These are phyloP conservation scores for Postia placenta DNA, from an alignment of 768 basidiomycete species.

Conservation along the genomic window DNA sequence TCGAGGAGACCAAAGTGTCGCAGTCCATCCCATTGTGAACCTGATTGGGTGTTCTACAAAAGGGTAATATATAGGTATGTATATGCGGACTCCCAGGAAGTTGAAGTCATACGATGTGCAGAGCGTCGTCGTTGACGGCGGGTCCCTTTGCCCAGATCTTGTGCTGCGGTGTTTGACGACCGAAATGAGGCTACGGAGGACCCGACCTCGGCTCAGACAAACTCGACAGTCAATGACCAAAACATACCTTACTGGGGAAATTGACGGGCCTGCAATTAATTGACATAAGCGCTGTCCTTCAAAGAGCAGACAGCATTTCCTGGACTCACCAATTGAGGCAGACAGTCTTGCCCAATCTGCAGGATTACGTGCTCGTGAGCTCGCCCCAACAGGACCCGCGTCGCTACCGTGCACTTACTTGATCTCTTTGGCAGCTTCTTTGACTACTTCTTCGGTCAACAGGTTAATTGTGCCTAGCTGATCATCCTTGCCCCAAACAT, in stretches of 20 bases:
- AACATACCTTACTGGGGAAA: conserved; percentile 52
- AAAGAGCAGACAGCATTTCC: neutral
- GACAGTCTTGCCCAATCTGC: conserved; percentile 46
- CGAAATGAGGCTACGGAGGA: conserved; percentile 44
- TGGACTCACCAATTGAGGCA: conserved; percentile 55
- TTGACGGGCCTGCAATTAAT: conserved; percentile 69
- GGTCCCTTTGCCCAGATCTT: conserved; percentile 29
- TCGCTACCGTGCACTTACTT: conserved; percentile 31
- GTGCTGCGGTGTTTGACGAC: conserved; percentile 47
- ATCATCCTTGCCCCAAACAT: conserved; percentile 59
- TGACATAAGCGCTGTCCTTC: too few species aligned
- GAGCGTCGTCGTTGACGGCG: conserved; percentile 21
- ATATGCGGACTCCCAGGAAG: neutral
- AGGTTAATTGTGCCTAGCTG: conserved; percentile 64
- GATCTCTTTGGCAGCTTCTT: conserved; percentile 49
- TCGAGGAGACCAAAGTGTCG: conserved; percentile 49
- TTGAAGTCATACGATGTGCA: conserved; percentile 16
- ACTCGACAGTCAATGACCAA: too few species aligned
- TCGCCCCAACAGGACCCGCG: too few species aligned
- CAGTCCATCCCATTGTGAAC: conserved; percentile 66
- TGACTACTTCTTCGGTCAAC: conserved; percentile 58
- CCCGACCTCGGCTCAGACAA: too few species aligned
- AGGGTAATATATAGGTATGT: neutral
- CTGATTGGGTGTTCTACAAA: conserved; percentile 63
- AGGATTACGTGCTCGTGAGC: neutral